Evolutionary conservation across 208 protist species (phyloP).

Genomic region (Leishmania guyanensis): DNA sequence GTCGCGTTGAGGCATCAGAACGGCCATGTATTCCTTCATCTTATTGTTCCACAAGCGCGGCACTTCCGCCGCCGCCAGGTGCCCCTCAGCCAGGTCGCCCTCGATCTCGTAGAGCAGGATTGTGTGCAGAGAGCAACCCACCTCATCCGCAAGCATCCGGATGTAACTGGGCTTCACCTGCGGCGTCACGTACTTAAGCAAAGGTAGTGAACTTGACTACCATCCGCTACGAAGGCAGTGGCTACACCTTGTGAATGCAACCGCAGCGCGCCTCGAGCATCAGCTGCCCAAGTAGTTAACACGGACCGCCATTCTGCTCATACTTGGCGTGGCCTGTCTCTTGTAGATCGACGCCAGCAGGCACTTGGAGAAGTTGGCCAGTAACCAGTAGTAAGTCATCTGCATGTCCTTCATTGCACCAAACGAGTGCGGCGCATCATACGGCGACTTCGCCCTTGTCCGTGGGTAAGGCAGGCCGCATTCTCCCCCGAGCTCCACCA

Average conservation of each 20-base stretch:
- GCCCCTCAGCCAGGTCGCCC: slow-evolving; percentile 67
- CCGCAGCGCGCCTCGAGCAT: slow-evolving; percentile 58
- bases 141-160: slow-evolving; percentile 80
- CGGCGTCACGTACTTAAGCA: neutral
- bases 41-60: slow-evolving; percentile 78
- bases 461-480: too few relatives aligned
- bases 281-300: slow-evolving; percentile 48
- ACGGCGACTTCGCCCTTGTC: neutral
- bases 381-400: slow-evolving; percentile 77
- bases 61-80: slow-evolving; percentile 64
- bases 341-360: slow-evolving; percentile 59
- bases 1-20: slow-evolving; percentile 70
- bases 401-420: slow-evolving; percentile 72
- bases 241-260: slow-evolving; percentile 83
- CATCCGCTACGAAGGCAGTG: slow-evolving; percentile 10
- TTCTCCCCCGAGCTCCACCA: neutral
- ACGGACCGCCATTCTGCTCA: slow-evolving; percentile 49
- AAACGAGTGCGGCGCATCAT: slow-evolving; percentile 72
- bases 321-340: slow-evolving; percentile 23
- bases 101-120: slow-evolving; percentile 88
- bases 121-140: slow-evolving; percentile 86
- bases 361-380: slow-evolving; percentile 38
- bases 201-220: too few relatives aligned
- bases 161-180: slow-evolving; percentile 62
- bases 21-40: slow-evolving; percentile 81